These are phyloP conservation scores for Taiozyma sp. DNA, from an alignment of 1,139 yeast genomes.

Conservation along the genomic window DNA sequence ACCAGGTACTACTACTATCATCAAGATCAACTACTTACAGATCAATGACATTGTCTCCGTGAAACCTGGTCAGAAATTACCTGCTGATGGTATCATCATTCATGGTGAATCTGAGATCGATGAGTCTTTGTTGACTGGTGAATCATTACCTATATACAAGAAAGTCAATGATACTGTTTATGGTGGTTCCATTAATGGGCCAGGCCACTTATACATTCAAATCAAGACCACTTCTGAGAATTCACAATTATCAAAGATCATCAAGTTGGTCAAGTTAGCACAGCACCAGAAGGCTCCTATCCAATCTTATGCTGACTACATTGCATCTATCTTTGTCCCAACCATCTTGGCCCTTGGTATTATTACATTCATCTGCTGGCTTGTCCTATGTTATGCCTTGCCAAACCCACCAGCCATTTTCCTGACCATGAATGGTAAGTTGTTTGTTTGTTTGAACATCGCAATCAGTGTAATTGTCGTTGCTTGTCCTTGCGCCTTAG, in stretches of 20 bases:
- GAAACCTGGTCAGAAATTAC: constrained; percentile 82
- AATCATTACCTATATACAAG: constrained; percentile 71
- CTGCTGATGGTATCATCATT: constrained; percentile 84
- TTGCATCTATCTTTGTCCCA: constrained; percentile 88
- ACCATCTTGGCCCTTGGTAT: constrained; percentile 57
- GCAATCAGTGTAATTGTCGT: constrained; percentile 95
- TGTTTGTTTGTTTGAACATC: constrained; percentile 67
- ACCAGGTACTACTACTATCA: constrained; percentile 21
- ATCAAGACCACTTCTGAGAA: constrained; percentile 74
- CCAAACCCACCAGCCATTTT: constrained; percentile 52
- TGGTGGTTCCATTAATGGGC: constrained; percentile 90
- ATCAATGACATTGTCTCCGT: constrained; percentile 71
- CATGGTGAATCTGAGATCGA: constrained; percentile 80
- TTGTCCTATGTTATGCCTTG: constrained; percentile 35
- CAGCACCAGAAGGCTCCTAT: constrained; percentile 88
- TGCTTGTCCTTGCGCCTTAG: constrained; percentile 97
- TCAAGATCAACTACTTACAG: constrained; percentile 76
- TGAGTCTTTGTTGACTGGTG: constrained; percentile 90
- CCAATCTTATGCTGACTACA: constrained; percentile 79
- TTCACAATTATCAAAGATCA: constrained; percentile 85
- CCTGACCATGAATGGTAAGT: constrained; percentile 49
- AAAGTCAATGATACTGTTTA: constrained; percentile 56
- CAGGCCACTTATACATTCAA: constrained; percentile 63
- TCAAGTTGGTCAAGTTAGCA: constrained; percentile 81
- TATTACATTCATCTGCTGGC: constrained; percentile 71